Conservation (phyloP, 164 flowering plant genomes). For the Taxillus chinensis region DNA sequence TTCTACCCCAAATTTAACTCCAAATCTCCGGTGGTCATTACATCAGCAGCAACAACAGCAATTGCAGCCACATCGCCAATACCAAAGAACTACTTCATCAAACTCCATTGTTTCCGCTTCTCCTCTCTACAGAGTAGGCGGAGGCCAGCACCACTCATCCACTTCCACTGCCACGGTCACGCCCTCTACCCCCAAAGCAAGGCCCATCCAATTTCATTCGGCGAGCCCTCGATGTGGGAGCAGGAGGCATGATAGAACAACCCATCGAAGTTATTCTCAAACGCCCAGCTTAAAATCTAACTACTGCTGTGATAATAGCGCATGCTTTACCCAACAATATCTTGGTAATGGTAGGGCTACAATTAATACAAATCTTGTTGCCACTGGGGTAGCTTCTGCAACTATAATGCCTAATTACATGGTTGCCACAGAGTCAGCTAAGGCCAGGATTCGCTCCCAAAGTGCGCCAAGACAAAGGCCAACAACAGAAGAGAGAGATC, state of each 20-base stretch:
- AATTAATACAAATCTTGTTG: conserved; percentile 5
- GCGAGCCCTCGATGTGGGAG: conserved; percentile 45
- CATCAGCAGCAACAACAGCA: conserved; percentile 18
- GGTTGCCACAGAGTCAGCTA: conserved; percentile 62
- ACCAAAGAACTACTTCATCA: conserved; percentile 16
- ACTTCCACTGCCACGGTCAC: conserved; percentile 27
- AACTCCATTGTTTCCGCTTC: conserved; percentile 14
- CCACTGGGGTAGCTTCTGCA: neutral
- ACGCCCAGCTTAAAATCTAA: conserved; percentile 50
- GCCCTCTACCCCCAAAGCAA: conserved; percentile 43
- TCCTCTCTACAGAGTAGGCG: conserved; percentile 31
- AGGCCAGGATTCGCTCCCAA: conserved; percentile 43
- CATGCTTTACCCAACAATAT: conserved; percentile 6
- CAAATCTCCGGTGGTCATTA: conserved; percentile 24
- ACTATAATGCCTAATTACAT: conserved; percentile 45
- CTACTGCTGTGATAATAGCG: conserved; percentile 20
- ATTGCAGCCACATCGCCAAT: conserved; percentile 9
- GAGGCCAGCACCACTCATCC: conserved; percentile 24
- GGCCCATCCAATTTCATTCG: conserved; percentile 44
- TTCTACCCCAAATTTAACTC: neutral
- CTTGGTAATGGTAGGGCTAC: neutral
- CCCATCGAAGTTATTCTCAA: conserved; percentile 15
- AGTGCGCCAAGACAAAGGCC: conserved; percentile 57
- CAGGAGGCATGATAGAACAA: conserved; percentile 11
- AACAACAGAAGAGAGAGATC: conserved; percentile 40